Evolutionary conservation across 495 filamentous ascomycete genomes (phyloP).

Genomic region (Penicillium flavigenum): DNA sequence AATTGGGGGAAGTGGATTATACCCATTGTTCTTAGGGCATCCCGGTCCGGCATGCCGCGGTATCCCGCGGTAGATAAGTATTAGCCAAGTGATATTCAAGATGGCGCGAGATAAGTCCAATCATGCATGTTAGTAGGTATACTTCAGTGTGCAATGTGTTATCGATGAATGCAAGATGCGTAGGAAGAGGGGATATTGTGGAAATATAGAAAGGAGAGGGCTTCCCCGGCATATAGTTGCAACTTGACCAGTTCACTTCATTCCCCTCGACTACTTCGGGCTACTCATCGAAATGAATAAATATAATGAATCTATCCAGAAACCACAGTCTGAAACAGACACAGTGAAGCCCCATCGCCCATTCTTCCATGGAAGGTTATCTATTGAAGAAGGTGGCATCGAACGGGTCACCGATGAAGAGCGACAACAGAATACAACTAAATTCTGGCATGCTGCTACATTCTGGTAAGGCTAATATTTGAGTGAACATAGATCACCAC

Average conservation of each 20-base stretch:
- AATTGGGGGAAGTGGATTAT: constrained; percentile 4
- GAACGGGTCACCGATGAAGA: constrained; percentile 65
- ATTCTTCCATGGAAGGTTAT: constrained; percentile 31
- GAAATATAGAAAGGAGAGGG: constrained; percentile 11
- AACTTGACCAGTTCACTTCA: neutral
- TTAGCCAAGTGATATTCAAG: constrained; percentile 7
- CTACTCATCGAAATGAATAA: constrained; percentile 4
- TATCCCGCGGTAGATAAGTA: constrained; percentile 28
- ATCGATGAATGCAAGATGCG: too few relatives aligned
- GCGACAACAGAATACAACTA: constrained; percentile 55
- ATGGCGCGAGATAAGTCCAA: constrained; percentile 27
- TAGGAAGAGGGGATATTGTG: neutral
- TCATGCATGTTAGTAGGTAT: constrained; percentile 21
- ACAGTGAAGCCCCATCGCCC: neutral
- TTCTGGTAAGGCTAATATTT: constrained; percentile 51
- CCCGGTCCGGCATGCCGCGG: constrained; percentile 32
- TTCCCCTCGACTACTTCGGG: neutral
- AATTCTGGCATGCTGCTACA: constrained; percentile 33
- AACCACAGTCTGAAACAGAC: neutral
- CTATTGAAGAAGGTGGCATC: constrained; percentile 64
- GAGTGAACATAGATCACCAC: neutral
- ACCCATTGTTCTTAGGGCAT: constrained; percentile 15
- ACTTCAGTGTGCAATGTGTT: constrained; percentile 2
- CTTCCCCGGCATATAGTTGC: neutral
- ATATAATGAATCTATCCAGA: neutral